Conservation (phyloP, 108 stramenopile species). For the Pseudonitzschia multistriata region DNA sequence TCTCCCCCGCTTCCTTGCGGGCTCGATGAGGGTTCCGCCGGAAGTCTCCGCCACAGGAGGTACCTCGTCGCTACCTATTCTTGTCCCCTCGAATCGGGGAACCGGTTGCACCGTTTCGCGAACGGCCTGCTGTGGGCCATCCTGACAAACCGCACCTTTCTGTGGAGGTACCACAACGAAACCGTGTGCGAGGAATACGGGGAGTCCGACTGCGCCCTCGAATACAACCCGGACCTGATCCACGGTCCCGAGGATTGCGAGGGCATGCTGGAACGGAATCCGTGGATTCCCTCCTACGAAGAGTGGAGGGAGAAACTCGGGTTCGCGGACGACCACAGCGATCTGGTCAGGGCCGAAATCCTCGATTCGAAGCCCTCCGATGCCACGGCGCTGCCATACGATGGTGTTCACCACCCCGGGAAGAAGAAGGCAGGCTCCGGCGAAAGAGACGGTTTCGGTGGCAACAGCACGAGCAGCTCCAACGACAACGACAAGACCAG, state of each 20-base stretch:
- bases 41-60: too few species aligned
- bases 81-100: slow-evolving; percentile 29
- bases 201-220: background rate
- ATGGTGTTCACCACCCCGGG: background rate
- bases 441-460: background rate
- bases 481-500: too few species aligned
- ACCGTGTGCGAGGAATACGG: background rate
- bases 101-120: slow-evolving; percentile 22
- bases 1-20: too few species aligned
- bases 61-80: slow-evolving; percentile 3
- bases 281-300: slow-evolving; percentile 23
- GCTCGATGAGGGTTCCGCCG: too few species aligned
- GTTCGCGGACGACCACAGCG: background rate
- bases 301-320: too few species aligned
- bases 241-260: slow-evolving; percentile 11
- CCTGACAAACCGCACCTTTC: slow-evolving; percentile 30
- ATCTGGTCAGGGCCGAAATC: background rate
- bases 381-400: background rate
- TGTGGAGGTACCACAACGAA: slow-evolving; percentile 20
- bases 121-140: slow-evolving; percentile 26
- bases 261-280: slow-evolving; percentile 7
- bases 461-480: background rate
- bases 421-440: background rate
- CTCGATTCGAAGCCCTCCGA: background rate
- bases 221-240: background rate